phyloP scores from a whole-genome alignment of 2,329 filamentous ascomycete species.

The Myotisia sp. region DNA sequence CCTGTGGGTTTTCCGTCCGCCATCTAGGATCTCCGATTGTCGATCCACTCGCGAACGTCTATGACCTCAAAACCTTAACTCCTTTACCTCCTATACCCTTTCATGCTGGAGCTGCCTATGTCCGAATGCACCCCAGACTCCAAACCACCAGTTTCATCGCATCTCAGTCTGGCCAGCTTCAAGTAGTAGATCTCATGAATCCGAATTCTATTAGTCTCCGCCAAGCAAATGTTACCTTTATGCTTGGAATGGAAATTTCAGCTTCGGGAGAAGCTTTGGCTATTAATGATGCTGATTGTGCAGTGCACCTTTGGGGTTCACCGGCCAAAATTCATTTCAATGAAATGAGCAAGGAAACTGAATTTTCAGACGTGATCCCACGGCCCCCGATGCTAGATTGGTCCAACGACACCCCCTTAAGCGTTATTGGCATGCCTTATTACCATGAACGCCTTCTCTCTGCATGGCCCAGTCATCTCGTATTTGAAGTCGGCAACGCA shows the following conservation, averaged over 20 bases:
- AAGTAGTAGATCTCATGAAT: slow-evolving; percentile 91
- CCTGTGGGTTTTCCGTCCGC: slow-evolving; percentile 80
- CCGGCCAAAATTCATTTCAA: slow-evolving; percentile 75
- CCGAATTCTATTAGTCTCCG: slow-evolving; percentile 74
- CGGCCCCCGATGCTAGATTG: slow-evolving; percentile 52
- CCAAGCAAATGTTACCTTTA: slow-evolving; percentile 64
- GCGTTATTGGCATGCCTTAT: slow-evolving; percentile 77
- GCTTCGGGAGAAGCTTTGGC: slow-evolving; percentile 76
- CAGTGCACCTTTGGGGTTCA: slow-evolving; percentile 78
- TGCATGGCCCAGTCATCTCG: slow-evolving; percentile 70
- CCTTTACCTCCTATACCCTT: slow-evolving; percentile 84
- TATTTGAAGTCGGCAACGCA: slow-evolving; percentile 75
- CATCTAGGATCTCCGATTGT: slow-evolving; percentile 68
- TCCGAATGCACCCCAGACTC: slow-evolving; percentile 92
- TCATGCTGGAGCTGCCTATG: slow-evolving; percentile 81
- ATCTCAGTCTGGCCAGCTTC: slow-evolving; percentile 82
- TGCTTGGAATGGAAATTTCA: slow-evolving; percentile 72
- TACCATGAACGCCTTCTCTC: slow-evolving; percentile 81
- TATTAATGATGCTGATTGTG: slow-evolving; percentile 62
- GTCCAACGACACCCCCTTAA: slow-evolving; percentile 63
- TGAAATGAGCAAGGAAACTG: slow-evolving; percentile 61
- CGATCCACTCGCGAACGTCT: slow-evolving; percentile 88
- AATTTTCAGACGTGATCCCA: slow-evolving; percentile 58
- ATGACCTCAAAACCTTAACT: slow-evolving; percentile 79
- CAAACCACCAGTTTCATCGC: slow-evolving; percentile 88